These are phyloP conservation scores for Populus euphratica DNA, from an alignment of 345 rosid species.

Conservation along the genomic window DNA sequence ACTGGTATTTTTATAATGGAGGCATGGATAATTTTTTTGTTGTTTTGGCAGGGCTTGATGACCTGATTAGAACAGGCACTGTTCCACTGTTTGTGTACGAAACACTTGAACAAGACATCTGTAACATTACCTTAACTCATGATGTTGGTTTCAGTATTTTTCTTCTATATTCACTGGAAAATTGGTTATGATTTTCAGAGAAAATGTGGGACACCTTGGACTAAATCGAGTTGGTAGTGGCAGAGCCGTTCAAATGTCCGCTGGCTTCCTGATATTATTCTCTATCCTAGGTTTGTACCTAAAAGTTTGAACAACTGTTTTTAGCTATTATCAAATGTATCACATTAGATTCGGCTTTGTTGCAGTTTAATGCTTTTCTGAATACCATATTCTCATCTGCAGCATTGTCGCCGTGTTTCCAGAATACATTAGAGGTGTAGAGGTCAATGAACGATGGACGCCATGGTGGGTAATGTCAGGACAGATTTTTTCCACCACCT, in stretches of 20 bases:
- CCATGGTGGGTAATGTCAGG: constrained; percentile 31
- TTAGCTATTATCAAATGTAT: too few species aligned
- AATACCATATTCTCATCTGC: constrained; percentile 30
- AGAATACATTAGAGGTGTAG: constrained; percentile 26
- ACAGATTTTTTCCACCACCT: constrained; percentile 23
- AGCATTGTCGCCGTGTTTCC: constrained; percentile 29
- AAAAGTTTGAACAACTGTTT: too few species aligned
- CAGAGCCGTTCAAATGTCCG: constrained; percentile 31
- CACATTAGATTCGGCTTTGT: background rate
- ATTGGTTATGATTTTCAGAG: constrained; percentile 12
- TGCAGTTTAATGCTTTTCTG: constrained; percentile 34
- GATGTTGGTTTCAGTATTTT: background rate
- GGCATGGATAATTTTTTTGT: too few species aligned
- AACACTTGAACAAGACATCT: background rate
- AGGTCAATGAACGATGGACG: constrained; percentile 31
- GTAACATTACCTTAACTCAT: background rate
- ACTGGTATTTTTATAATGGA: background rate
- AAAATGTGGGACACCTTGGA: constrained; percentile 31
- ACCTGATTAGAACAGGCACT: constrained; percentile 31
- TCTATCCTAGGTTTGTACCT: constrained; percentile 19
- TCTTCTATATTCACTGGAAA: background rate
- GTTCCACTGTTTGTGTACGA: constrained; percentile 33
- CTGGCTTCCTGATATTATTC: constrained; percentile 29
- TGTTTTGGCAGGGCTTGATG: constrained; percentile 13
- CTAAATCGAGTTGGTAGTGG: constrained; percentile 21